These are phyloP conservation scores for Elsinoe ampelina DNA, from an alignment of 2,329 filamentous ascomycete species.

Conservation along the genomic window DNA sequence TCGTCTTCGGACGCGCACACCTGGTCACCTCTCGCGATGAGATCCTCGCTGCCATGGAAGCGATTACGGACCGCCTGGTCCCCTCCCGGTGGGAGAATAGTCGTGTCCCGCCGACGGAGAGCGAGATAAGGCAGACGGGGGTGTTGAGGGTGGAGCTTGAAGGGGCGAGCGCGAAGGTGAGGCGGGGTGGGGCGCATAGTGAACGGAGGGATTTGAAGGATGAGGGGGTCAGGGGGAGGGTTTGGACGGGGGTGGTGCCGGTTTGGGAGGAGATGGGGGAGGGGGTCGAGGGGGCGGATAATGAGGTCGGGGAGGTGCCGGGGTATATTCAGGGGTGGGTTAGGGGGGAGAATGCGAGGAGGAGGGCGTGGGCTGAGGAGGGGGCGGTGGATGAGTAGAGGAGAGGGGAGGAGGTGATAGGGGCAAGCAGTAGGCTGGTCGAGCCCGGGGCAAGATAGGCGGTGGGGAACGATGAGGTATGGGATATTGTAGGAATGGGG, in stretches of 20 bases:
- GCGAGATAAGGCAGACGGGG: constrained; percentile 66
- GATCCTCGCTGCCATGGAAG: constrained; percentile 66
- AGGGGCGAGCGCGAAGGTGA: constrained; percentile 66
- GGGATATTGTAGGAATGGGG: no score
- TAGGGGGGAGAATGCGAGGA: constrained; percentile 35
- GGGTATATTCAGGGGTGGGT: constrained; percentile 51
- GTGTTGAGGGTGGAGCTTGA: constrained; percentile 61
- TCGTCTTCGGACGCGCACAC: constrained; percentile 65
- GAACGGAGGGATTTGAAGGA: constrained; percentile 47
- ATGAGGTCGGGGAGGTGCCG: constrained; percentile 51
- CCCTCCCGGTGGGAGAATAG: constrained; percentile 59
- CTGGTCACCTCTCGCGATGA: constrained; percentile 65
- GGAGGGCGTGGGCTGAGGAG: constrained; percentile 24
- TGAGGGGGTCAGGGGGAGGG: constrained; percentile 39
- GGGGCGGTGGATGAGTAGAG: constrained; percentile 22
- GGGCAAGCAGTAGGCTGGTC: neutral
- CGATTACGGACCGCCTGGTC: constrained; percentile 68
- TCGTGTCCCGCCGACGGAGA: constrained; percentile 59
- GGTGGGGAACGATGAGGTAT: no score
- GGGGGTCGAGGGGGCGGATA: constrained; percentile 52
- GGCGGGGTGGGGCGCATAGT: constrained; percentile 55
- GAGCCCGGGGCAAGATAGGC: neutral
- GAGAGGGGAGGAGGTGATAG: neutral
- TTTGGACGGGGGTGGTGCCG: constrained; percentile 56
- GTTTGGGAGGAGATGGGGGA: constrained; percentile 55